Base-by-base conservation (phyloP, 2,329 filamentous ascomycete genomes). In the Blastomyces emzantsi region DNA sequence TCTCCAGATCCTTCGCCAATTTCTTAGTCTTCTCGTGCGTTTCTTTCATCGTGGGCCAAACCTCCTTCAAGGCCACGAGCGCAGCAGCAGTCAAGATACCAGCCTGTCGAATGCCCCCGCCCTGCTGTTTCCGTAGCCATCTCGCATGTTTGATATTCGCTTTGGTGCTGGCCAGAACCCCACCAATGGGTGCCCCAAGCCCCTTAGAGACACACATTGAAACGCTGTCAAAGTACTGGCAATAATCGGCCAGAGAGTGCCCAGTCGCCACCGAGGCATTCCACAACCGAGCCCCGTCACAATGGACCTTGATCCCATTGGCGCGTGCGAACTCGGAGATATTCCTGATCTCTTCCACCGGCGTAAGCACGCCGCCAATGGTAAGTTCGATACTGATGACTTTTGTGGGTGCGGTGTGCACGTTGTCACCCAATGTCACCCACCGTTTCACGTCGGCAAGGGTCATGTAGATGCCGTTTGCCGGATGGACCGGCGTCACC, bases 301-400 rank as follows among this genome's bases (percentile, higher is more conserved):
- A 79, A 73, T 92, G 89, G 73, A 90, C 78, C 62, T 81, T 80
- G 64, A 92, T 85, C 25, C 76, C 78, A 66, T 88, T 77, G 73
- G 80, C 63, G 70, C 78, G 79, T 1, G 86, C 89, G 77, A 87
- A 94, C 0, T 76, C 77, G 0, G 84, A 80, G 69, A 94, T 93
- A 54, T 81, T 79, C 64, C 77, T 79, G 11, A 86, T 81, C 72
- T 93, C 90, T 2, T 77, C 76, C 1, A 93, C 79, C 0, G 90
- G 90, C 79, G 88, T 87, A 47, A 94, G 79, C 64, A 85, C 85
- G 47, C 90, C 90, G 59, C 83, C 83, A 61, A 93, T 81, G 1
- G 90, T 94, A 73, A 93, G 92, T 72, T 94, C 90, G 33, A 94
- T 80, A 65, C 82, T 85, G 67, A 95, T 89, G 58, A 94, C 84